These are phyloP conservation scores for Eucalyptus dawsonii DNA, from an alignment of 345 rosid species.

Conservation along the genomic window DNA sequence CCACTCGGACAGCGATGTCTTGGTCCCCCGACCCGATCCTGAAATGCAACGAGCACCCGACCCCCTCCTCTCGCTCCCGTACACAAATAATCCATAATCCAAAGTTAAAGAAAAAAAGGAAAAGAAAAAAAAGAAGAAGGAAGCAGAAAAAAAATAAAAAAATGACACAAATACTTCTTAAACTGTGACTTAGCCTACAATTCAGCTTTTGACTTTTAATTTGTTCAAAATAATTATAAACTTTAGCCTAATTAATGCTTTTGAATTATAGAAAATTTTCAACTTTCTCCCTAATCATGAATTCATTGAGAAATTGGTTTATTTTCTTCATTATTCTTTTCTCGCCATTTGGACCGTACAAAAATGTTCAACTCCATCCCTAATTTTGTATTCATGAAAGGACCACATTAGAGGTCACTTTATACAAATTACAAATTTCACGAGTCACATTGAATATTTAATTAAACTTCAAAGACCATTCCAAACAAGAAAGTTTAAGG, in stretches of 20 bases:
- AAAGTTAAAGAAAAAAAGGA: not conserved
- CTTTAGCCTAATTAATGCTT: fast-evolving
- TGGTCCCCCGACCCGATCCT: no score
- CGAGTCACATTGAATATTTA: fast-evolving
- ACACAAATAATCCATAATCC: not conserved
- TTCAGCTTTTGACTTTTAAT: no score
- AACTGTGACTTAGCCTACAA: no score
- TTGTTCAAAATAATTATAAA: no score
- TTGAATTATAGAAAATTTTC: no score
- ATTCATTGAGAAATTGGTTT: no score
- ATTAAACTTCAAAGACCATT: no score
- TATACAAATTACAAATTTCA: no score
- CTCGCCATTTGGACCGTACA: fast-evolving
- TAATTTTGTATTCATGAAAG: not conserved
- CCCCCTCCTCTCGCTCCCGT: not conserved
- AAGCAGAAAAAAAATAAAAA: fast-evolving
- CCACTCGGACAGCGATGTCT: not conserved
- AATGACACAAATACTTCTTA: not conserved
- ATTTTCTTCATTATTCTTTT: no score
- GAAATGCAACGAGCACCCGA: not conserved
- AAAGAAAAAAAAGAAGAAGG: not conserved
- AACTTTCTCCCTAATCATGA: fast-evolving
- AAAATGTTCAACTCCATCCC: fast-evolving
- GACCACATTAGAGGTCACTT: not conserved
- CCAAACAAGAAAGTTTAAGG: no score